phyloP scores from a whole-genome alignment of 805 yeast species.

The Sugiyamaella smithiae region DNA sequence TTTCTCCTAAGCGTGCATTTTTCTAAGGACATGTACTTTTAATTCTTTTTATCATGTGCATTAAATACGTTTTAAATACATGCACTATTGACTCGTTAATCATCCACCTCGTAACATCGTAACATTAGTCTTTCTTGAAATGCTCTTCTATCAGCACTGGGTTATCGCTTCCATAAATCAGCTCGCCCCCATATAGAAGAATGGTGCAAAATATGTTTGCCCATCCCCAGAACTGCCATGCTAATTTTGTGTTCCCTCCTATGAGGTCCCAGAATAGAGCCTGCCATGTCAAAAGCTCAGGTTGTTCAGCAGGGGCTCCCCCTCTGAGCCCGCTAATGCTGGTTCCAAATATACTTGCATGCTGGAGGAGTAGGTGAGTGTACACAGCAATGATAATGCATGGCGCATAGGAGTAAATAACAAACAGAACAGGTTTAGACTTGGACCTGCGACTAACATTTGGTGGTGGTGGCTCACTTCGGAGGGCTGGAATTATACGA shows the following conservation, averaged over 20 bases:
- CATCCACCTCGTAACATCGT: constrained; percentile 6
- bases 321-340: constrained; percentile 8
- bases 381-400: constrained; percentile 93
- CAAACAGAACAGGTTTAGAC: constrained; percentile 24
- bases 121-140: constrained; percentile 18
- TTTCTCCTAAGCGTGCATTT: background rate
- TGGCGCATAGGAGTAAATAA: constrained; percentile 86
- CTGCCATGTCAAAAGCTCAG: constrained; percentile 14
- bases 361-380: constrained; percentile 89
- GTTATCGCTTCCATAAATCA: constrained; percentile 39
- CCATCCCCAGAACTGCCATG: constrained; percentile 99
- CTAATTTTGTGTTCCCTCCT: constrained; percentile 43
- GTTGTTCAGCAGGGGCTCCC: constrained; percentile 25
- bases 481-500: constrained; percentile 72
- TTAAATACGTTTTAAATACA: no score
- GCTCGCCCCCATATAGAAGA: constrained; percentile 74
- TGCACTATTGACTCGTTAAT: background rate
- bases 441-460: constrained; percentile 14
- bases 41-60: no score
- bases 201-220: constrained; percentile 79
- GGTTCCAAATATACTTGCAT: constrained; percentile 35
- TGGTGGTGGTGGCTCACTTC: constrained; percentile 12
- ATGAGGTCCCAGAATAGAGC: background rate
- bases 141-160: constrained; percentile 20
- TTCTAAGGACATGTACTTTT: background rate